Base-by-base conservation (phyloP, 331 rosid genomes). In the Saraca asoca region DNA sequence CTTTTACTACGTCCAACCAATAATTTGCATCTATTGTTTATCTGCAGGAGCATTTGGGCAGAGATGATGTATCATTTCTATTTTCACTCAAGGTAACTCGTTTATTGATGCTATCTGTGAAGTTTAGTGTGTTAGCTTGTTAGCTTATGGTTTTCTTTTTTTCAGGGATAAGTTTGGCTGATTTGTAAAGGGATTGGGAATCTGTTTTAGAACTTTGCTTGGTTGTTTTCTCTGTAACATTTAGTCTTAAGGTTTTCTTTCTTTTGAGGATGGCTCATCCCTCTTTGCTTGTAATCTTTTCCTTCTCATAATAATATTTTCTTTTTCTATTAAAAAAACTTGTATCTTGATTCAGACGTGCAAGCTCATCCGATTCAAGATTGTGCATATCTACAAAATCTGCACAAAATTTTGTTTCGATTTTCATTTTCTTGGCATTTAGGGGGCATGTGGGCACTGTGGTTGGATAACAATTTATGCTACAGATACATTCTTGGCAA, bases 21-120 rank as follows among this genome's bases (percentile, higher is more conserved):
- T 67, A 56, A 16, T 35, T 75, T 35, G 24, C 58, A 61, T 58
- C 48, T 34, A 15, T 41, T 34, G 73, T 51, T 82, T 62, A 70
- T 78, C 73, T 12, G 62, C 95, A 93, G 98, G 95, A 83, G 77
- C 97, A 93, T 81, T 80, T 93, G 74, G 88, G 87, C 29, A 83
- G 90, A 80, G 98, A 93, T 72, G 98, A 93, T 75, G 80, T 75
- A 66, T 78, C 98, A 63, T 93, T 93, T 65, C 74, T 90, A 70
- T 93, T 93, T 70, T 84, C 95, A 14, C 87, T 88, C 51, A 90
- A 93, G 98, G 98, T 93, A 78, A 66, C 43, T 52, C 34, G 54
- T 64, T 16, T 67, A 9, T 58, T 51, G 43, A 56, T 43, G 18
- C 57, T 51, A 34, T 56, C 60, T 65, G 38, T 31, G 41, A 31